These are phyloP conservation scores for Pelargonium myrrhifolium DNA, from an alignment of 441 rosid genomes.

Conservation along the genomic window DNA sequence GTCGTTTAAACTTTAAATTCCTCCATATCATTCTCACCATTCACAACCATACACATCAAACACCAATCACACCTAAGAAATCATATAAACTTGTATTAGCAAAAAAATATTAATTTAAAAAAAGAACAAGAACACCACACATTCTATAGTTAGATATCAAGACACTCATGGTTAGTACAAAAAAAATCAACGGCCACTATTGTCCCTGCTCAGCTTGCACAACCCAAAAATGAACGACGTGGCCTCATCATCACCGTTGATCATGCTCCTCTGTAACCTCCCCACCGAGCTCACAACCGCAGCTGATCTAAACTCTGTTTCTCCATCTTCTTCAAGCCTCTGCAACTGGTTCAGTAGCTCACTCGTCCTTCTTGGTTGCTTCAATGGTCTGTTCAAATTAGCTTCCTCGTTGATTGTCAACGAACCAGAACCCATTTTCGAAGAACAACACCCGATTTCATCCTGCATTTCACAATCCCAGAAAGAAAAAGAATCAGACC, in stretches of 20 bases:
- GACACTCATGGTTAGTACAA: conserved; percentile 8
- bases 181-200: conserved; percentile 26
- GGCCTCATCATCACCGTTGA: conserved; percentile 28
- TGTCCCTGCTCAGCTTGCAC: conserved; percentile 39
- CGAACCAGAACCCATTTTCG: conserved; percentile 10
- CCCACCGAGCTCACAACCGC: conserved; percentile 26
- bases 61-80: no score
- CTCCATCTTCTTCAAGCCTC: conserved; percentile 11
- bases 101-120: background rate
- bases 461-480: conserved; percentile 26
- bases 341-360: conserved; percentile 12
- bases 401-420: conserved; percentile 17
- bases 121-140: background rate
- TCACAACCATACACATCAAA: no score
- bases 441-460: conserved; percentile 31
- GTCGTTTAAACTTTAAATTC: no score
- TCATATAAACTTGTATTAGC: background rate
- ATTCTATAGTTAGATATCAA: background rate
- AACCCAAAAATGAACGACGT: conserved; percentile 28
- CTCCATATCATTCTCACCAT: no score
- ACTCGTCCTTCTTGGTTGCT: conserved; percentile 20
- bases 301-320: conserved; percentile 32
- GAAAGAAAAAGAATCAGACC: background rate
- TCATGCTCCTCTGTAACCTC: conserved; percentile 30
- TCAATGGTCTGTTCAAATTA: conserved; percentile 28